Base-by-base conservation (phyloP, 345 rosid genomes). In the Eucalyptus fibrosa region DNA sequence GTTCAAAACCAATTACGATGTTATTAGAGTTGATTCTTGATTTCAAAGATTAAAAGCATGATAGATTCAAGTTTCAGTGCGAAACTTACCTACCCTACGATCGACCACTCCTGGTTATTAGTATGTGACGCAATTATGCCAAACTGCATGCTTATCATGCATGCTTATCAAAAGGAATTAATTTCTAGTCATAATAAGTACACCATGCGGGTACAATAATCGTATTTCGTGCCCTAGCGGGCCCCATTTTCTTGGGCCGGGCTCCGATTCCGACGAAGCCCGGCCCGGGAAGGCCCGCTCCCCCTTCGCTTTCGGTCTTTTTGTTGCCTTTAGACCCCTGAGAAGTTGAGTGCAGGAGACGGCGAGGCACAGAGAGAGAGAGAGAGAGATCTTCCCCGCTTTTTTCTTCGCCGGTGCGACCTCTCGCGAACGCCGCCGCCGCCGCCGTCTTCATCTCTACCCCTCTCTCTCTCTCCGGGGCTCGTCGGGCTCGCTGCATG, bases 1-100 rank as follows among this genome's bases (percentile, higher is more conserved):
- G 2, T 32, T 67, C 6, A 6, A n/a, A 30, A 32, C 11, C 3
- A 16, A 3, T n/a, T 8, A 4, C 6, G 0, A 4, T 15, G 3
- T 8, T 3, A 5, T n/a, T 1, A 67, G 1, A 32, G 80, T n/a
- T 1, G 9, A 8, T 65, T 5, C 21, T 32, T 3, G 21, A 4
- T n/a, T n/a, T 2, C 5, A 65, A n/a, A n/a, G 16, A n/a, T 6
- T 15, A 18, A 1, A 65, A 65, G 9, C 80, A 67, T 4, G 12
- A 67, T 67, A 67, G 11, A 3, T 8, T 32, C 6, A 3, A 4
- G 80, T 16, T 67, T 67, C 7, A 1, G 12, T 9, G 6, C 0
- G 1, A 3, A 69, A 69, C 24, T 12, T 34, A 69, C 44, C 44
- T 18, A 18, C 42, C 23, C 42, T 18, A 18, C 0, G 3, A 69